phyloP scores from a whole-genome alignment of 345 rosid species.

The Zanthoxylum bungeanum region DNA sequence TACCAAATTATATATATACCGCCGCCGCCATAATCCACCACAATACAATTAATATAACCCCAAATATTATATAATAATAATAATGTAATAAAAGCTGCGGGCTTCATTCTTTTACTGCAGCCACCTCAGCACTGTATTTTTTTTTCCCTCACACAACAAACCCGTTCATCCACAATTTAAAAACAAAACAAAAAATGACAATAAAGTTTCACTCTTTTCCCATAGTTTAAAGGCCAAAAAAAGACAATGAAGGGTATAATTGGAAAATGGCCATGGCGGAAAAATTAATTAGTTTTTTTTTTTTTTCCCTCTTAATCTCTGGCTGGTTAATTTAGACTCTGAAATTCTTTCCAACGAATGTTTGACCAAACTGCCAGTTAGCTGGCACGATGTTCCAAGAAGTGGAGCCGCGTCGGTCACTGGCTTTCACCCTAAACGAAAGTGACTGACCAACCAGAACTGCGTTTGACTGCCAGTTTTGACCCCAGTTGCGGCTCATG shows the following conservation, averaged over 20 bases:
- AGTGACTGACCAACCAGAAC: constrained; percentile 48
- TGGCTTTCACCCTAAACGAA: constrained; percentile 46
- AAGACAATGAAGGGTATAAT: constrained; percentile 3
- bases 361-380: constrained; percentile 58
- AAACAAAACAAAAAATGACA: neutral
- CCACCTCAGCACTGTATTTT: constrained; percentile 40
- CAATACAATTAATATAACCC: neutral
- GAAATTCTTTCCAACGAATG: constrained; percentile 55
- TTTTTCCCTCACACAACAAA: constrained; percentile 6
- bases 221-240: too few species aligned
- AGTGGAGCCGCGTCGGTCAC: constrained; percentile 48
- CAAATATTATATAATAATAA: neutral
- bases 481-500: constrained; percentile 63
- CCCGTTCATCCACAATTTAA: constrained; percentile 4
- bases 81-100: constrained; percentile 27
- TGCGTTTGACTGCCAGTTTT: constrained; percentile 57
- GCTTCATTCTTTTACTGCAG: constrained; percentile 22
- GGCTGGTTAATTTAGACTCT: constrained; percentile 30
- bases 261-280: constrained; percentile 13
- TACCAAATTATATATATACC: constrained; percentile 3
- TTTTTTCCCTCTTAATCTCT: too few species aligned
- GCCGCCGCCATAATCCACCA: neutral
- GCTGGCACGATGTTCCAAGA: constrained; percentile 45
- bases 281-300: neutral
- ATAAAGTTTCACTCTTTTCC: too few species aligned